These are phyloP conservation scores for Xylariaceae sp. DNA, from an alignment of 2,329 filamentous ascomycete species.

Conservation along the genomic window DNA sequence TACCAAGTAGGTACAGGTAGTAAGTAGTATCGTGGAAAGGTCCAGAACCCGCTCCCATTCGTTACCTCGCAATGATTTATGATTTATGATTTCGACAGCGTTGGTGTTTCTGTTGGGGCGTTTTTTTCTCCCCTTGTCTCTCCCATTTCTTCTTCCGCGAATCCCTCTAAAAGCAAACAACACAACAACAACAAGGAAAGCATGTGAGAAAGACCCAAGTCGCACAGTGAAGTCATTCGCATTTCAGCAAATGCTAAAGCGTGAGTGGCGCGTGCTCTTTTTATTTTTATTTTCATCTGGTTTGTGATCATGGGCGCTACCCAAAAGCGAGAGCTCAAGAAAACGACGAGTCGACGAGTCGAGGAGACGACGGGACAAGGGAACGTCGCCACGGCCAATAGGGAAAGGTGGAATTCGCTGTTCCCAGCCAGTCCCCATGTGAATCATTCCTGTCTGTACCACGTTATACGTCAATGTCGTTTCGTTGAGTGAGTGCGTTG, in stretches of 20 bases:
- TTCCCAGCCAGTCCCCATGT: conserved; percentile 10
- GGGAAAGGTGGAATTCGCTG: not conserved
- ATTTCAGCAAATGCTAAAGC: not conserved
- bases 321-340: conserved; percentile 4
- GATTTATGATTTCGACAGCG: not conserved
- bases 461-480: conserved; percentile 16
- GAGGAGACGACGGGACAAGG: conserved; percentile 2
- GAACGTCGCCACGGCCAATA: conserved; percentile 6
- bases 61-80: conserved; percentile 1
- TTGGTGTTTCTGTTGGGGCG: conserved; percentile 1
- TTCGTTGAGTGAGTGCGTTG: conserved; percentile 10
- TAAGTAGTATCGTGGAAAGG: conserved; percentile 3
- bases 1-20: conserved; percentile 4
- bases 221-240: not conserved
- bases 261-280: not conserved
- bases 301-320: conserved; percentile 1
- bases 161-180: not conserved
- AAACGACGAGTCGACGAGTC: conserved; percentile 1
- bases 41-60: conserved; percentile 7
- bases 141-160: not conserved
- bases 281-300: not conserved
- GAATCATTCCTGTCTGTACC: conserved; percentile 13
- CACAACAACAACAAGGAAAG: not conserved
- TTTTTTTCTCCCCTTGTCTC: not conserved
- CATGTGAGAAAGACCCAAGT: not conserved